Evolutionary conservation across 2,329 filamentous ascomycete species (phyloP).

Genomic region (Pezicula neosporulosa): DNA sequence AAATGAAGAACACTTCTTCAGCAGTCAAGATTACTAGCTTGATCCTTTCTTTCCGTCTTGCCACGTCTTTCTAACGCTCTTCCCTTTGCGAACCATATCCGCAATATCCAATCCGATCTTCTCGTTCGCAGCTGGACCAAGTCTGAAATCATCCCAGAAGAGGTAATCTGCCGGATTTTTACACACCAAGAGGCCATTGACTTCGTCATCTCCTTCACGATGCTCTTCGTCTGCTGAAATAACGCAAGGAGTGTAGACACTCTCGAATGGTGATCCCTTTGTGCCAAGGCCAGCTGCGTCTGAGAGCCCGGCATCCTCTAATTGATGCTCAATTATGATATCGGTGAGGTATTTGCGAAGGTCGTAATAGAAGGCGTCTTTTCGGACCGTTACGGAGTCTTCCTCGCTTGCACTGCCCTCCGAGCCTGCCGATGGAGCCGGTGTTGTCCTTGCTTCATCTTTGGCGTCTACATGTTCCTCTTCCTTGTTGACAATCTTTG

Average conservation of each 20-base stretch:
- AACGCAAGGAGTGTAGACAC: conserved; percentile 20
- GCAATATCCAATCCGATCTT: conserved; percentile 29
- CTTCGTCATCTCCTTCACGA: conserved; percentile 7
- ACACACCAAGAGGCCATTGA: conserved; percentile 32
- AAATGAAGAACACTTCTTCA: no score
- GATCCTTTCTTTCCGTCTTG: not conserved
- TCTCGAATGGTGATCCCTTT: conserved; percentile 15
- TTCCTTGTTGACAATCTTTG: conserved; percentile 9
- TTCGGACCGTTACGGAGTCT: conserved; percentile 5
- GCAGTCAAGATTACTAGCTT: no score
- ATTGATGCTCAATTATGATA: conserved; percentile 44
- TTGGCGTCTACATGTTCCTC: not conserved
- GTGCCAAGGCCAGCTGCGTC: conserved; percentile 43
- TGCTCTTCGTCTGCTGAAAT: conserved; percentile 14
- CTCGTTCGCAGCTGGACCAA: conserved; percentile 34
- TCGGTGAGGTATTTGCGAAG: conserved; percentile 37
- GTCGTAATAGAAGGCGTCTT: conserved; percentile 39
- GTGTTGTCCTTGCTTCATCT: not conserved
- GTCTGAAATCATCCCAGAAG: conserved; percentile 48
- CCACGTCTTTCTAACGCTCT: conserved; percentile 10
- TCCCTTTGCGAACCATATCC: conserved; percentile 15
- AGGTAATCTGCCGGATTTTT: conserved; percentile 38
- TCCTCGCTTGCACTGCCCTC: not conserved
- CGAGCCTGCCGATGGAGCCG: not conserved
- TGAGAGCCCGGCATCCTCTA: conserved; percentile 37